These are phyloP conservation scores for Aspergillus jensenii DNA, from an alignment of 2,329 filamentous ascomycete species.

Conservation along the genomic window DNA sequence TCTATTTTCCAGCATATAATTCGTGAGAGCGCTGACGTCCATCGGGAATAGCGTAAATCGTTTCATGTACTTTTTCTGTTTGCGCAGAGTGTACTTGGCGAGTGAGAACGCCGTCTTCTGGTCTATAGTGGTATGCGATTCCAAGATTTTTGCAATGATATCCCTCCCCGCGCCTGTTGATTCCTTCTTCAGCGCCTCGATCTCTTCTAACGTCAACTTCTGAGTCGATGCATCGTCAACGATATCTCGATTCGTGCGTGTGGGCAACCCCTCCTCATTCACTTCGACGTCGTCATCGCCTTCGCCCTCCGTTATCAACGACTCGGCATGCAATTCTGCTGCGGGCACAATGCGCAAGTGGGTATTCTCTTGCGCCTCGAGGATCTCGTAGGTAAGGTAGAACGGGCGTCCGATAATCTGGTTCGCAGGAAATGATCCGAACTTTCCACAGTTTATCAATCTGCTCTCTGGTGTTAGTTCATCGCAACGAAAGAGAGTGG, in stretches of 20 bases:
- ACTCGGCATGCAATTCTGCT: slow-evolving; percentile 78
- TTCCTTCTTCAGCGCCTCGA: slow-evolving; percentile 69
- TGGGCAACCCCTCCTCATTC: slow-evolving; percentile 43
- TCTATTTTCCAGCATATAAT: slow-evolving; percentile 77
- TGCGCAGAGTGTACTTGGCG: slow-evolving; percentile 93
- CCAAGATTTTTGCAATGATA: slow-evolving; percentile 86
- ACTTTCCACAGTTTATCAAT: slow-evolving; percentile 86
- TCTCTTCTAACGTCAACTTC: slow-evolving; percentile 70
- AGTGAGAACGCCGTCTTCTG: slow-evolving; percentile 93
- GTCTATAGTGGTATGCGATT: slow-evolving; percentile 84
- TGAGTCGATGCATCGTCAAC: slow-evolving; percentile 68
- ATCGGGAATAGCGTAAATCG: slow-evolving; percentile 83
- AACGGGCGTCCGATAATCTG: slow-evolving; percentile 88
- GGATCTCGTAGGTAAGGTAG: slow-evolving; percentile 85
- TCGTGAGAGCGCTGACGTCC: slow-evolving; percentile 72
- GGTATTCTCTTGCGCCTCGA: slow-evolving; percentile 67
- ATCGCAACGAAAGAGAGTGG: slow-evolving; percentile 5
- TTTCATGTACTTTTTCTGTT: slow-evolving; percentile 89
- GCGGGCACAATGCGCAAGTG: slow-evolving; percentile 74
- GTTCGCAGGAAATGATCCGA: slow-evolving; percentile 86
- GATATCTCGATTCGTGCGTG: slow-evolving; percentile 64
- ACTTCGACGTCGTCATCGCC: slow-evolving; percentile 36
- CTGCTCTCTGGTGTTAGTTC: slow-evolving; percentile 47
- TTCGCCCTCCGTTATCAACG: slow-evolving; percentile 56
- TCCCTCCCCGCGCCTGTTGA: slow-evolving; percentile 79